phyloP scores from a whole-genome alignment of 805 yeast genomes.

The Wickerhamiella dianesei region DNA sequence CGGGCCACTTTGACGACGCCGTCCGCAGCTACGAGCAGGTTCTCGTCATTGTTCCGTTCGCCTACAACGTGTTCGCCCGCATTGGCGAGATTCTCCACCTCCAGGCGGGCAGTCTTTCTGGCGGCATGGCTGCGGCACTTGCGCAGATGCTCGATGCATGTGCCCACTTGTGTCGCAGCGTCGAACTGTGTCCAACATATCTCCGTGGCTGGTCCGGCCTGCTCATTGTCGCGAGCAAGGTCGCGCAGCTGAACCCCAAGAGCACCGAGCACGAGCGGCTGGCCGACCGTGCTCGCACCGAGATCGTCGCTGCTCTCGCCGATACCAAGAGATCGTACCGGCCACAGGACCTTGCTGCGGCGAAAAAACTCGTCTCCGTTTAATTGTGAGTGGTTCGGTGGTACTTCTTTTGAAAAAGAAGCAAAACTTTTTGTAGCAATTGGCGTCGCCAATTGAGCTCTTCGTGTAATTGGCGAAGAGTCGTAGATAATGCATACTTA shows the following conservation, averaged over 20 bases:
- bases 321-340: background rate
- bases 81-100: slow-evolving; percentile 39
- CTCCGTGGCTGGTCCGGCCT: slow-evolving; percentile 67
- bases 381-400: background rate
- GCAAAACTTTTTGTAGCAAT: too few species aligned
- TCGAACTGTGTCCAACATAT: slow-evolving; percentile 62
- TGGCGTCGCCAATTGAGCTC: too few species aligned
- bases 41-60: slow-evolving; percentile 51
- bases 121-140: slow-evolving; percentile 13
- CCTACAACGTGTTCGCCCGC: slow-evolving; percentile 50
- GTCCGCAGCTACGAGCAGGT: slow-evolving; percentile 59
- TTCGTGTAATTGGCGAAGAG: too few species aligned
- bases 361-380: slow-evolving; percentile 20
- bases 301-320: background rate
- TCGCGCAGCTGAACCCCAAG: background rate
- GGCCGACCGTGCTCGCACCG: background rate
- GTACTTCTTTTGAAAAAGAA: too few species aligned
- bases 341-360: slow-evolving; percentile 16
- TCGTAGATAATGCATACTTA: too few species aligned
- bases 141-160: slow-evolving; percentile 15
- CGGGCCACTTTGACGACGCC: slow-evolving; percentile 56
- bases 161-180: slow-evolving; percentile 49
- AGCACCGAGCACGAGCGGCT: background rate
- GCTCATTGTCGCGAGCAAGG: slow-evolving; percentile 20
- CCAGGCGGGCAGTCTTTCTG: slow-evolving; percentile 14